Evolutionary conservation across 2,329 filamentous ascomycete genomes (phyloP), one percentile per base, ranked within the genome.

Genomic region (Fusarium beomiforme): DNA sequence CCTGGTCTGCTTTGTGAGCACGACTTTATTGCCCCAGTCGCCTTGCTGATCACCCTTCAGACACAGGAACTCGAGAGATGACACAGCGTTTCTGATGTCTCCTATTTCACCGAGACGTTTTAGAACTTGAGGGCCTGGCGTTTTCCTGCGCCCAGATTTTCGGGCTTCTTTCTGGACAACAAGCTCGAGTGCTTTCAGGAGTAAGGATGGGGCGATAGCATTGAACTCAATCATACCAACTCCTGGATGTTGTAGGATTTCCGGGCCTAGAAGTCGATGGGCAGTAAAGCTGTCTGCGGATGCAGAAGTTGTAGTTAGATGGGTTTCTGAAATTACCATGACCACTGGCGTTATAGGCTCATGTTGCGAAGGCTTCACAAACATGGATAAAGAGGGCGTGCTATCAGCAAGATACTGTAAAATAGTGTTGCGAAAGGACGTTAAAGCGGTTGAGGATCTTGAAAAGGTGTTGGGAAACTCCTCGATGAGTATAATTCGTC

Each of bases 231-330:
- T 93, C 8, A 93, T 85, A 12, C 89, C 90, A 4, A 94, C 90
- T 17, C 91, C 91, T 1, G 93, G 91, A 80, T 98, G 94, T 43
- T 92, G 90, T 17, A 94, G 86, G 44, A 99, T 92, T 70, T 96
- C 93, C 0, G 94, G 91, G 0, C 97, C 96, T 6, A 99, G 88
- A 21, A 99, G 83, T 26, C 95, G 90, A 82, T 98, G 93, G 1
- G 94, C 94, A 2, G 96, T 99, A 76, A 98, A 94, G 80, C 93
- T 98, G 77, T 98, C 95, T 16, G 93, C 90, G 13, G 92, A 90
- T 3, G 94, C 92, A 6, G 93, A 95, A 11, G 91, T 94, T 3
- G 94, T 96, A 1, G 93, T 95, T 19, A 97, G 83, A 17, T 97
- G 84, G 0, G 94, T 97, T 80, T 99, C 96, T 1, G 96, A 98